Base-by-base conservation (phyloP, 371 early-diverging fungal species). In the Rhizopus arrhizus region DNA sequence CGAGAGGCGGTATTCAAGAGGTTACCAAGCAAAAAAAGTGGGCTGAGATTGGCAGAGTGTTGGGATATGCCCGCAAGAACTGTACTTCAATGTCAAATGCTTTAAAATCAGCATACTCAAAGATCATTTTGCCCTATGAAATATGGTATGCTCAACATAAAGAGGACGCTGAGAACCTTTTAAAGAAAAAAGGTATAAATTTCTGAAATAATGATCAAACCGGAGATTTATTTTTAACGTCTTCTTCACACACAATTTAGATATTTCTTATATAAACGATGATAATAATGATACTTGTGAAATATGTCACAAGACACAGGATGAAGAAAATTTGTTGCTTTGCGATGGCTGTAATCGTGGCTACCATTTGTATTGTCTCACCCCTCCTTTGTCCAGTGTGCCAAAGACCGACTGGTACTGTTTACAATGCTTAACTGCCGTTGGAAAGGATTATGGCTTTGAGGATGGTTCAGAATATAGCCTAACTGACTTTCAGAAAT, bases 381-480 rank as follows among this genome's bases (percentile, higher is more conserved):
- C 70, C 6, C 95, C 95, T 12, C 85, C 89, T 4, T 71, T 94
- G 32, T 68, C 52, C 1, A 64, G 68, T 28, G 74, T 90, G 9
- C 93, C 95, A 5, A 77, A 83, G 52, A 69, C 82, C 15, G 91
- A 93, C 40, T 96, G 96, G 96, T 92, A 86, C 66, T 96, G 96
- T 74, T 68, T 88, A 15, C 77, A 89, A 52, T 96, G 96, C 58
- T 70, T 96, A 31, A 81, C 87, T 42, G 78, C 81, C 6, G 84
- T 87, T 9, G 94, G 93, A 12, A 80, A 84, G 36, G 95, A 95
- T 57, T 97, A 91, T 77, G 98, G 96, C 2, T 98, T 96, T 61
- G 95, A 94, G 64, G 93, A 91, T 47, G 93, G 94, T 1, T 85
- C 83, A 28, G 88, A 88, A 64, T 90, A 93, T 61, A 82, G 85